Percentiles rank a stretch among this genome's conserved stretches.
Evolutionary conservation across 441 rosid species (phyloP).

Genomic region (Manihot esculenta): DNA sequence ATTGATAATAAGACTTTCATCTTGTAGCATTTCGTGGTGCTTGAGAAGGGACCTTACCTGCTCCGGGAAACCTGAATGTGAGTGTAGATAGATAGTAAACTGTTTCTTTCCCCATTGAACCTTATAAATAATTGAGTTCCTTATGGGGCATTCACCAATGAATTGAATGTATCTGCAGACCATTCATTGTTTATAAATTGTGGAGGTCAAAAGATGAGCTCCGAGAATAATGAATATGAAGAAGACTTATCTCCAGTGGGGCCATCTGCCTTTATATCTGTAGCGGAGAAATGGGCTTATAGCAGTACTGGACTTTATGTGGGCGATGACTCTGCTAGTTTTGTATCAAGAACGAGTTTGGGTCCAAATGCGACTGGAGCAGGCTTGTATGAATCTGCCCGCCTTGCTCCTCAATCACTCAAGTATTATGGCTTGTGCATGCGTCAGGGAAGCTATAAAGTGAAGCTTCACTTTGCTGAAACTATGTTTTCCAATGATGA

Average conservation of each 20-base stretch:
- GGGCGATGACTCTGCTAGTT: neutral
- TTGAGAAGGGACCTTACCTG: constrained; percentile 17
- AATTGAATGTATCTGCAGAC: constrained; percentile 33
- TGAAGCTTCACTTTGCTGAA: constrained; percentile 88
- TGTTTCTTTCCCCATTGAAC: neutral
- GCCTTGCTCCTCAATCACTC: constrained; percentile 71
- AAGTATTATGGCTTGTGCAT: constrained; percentile 76
- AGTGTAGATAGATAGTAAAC: neutral
- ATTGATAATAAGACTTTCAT: constrained; percentile 5
- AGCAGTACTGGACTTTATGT: constrained; percentile 64
- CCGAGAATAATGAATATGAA: constrained; percentile 36
- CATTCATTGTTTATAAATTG: constrained; percentile 74
- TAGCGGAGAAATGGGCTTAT: constrained; percentile 56
- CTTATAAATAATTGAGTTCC: neutral
- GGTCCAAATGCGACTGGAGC: constrained; percentile 31
- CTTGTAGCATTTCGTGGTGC: constrained; percentile 52
- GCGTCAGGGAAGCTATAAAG: constrained; percentile 54
- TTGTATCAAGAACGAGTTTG: constrained; percentile 27
- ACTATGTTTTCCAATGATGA: constrained; percentile 53
- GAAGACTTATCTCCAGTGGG: constrained; percentile 42
- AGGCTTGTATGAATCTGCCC: constrained; percentile 53
- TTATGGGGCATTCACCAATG: neutral
- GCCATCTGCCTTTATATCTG: constrained; percentile 35
- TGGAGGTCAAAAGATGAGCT: constrained; percentile 42
- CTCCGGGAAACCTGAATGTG: neutral